Evolutionary conservation across 108 stramenopile genomes (phyloP).

Genomic region (Nannochloropsis oceanica): DNA sequence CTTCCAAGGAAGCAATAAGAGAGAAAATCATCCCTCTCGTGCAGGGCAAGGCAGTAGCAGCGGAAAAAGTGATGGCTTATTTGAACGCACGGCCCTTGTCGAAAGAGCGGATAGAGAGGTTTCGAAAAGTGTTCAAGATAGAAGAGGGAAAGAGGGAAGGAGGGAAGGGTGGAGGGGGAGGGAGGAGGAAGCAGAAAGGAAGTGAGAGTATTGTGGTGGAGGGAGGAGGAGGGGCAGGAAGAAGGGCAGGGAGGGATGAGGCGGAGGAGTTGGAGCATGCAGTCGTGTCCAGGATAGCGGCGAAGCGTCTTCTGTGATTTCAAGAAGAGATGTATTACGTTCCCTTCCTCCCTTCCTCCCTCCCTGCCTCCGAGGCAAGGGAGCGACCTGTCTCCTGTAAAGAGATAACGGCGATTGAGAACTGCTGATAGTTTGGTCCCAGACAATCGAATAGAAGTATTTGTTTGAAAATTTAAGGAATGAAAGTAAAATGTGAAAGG

Average conservation of each 20-base stretch:
- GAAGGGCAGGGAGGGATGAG: background rate
- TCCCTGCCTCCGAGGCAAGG: too few species aligned
- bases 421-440: too few species aligned
- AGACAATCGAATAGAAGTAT: too few species aligned
- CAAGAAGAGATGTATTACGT: too few species aligned
- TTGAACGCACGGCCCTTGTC: background rate
- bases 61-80: background rate
- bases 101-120: background rate
- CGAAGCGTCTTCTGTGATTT: background rate
- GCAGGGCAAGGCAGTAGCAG: background rate
- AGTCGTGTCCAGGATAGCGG: background rate
- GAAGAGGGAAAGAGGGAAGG: too few species aligned
- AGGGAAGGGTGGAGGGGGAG: too few species aligned
- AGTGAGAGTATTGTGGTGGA: too few species aligned
- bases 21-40: background rate
- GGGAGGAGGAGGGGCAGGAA: background rate
- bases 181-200: background rate
- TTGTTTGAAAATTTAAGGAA: too few species aligned
- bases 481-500: too few species aligned
- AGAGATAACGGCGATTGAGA: too few species aligned
- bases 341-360: too few species aligned
- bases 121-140: background rate
- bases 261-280: background rate
- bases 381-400: too few species aligned
- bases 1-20: background rate